These are phyloP conservation scores for Exophiala sp. DNA, from an alignment of 2,329 filamentous ascomycete genomes.

Conservation along the genomic window DNA sequence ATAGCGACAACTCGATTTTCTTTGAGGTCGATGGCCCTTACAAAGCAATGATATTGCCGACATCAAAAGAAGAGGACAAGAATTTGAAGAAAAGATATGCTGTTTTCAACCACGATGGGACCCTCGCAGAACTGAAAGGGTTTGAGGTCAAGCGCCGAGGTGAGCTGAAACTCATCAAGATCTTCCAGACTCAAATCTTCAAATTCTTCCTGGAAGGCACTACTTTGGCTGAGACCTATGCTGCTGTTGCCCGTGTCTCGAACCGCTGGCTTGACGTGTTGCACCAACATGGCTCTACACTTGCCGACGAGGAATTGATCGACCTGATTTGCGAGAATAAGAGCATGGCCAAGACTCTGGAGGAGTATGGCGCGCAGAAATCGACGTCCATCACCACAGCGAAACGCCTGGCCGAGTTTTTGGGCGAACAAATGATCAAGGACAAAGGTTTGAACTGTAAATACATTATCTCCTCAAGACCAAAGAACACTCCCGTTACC, in stretches of 20 bases:
- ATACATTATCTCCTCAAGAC: slow-evolving; percentile 91
- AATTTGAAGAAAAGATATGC: slow-evolving; percentile 99
- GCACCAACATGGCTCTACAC: slow-evolving; percentile 77
- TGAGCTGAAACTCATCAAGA: slow-evolving; percentile 98
- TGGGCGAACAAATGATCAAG: slow-evolving; percentile 98
- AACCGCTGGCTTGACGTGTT: slow-evolving; percentile 97
- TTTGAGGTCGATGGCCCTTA: slow-evolving; percentile 99
- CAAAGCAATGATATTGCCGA: slow-evolving; percentile 93
- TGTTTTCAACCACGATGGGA: slow-evolving; percentile 97
- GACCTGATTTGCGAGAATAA: slow-evolving; percentile 99
- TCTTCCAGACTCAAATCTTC: slow-evolving; percentile 99
- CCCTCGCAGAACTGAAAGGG: slow-evolving; percentile 89
- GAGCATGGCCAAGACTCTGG: slow-evolving; percentile 94
- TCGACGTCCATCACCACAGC: slow-evolving; percentile 99
- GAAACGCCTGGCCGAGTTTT: slow-evolving; percentile 87
- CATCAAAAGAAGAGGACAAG: slow-evolving; percentile 98
- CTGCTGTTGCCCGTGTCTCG: slow-evolving; percentile 85
- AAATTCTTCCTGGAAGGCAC: slow-evolving; percentile 95
- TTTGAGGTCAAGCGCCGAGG: slow-evolving; percentile 97
- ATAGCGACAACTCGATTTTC: slow-evolving; percentile 98
- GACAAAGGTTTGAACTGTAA: slow-evolving; percentile 99
- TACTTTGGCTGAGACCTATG: slow-evolving; percentile 84
- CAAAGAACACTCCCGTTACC: slow-evolving; percentile 85
- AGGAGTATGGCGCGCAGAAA: slow-evolving; percentile 93
- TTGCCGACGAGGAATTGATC: slow-evolving; percentile 95